Base-by-base conservation (phyloP, 805 yeast species). In the Metschnikowia drakensbergensis region DNA sequence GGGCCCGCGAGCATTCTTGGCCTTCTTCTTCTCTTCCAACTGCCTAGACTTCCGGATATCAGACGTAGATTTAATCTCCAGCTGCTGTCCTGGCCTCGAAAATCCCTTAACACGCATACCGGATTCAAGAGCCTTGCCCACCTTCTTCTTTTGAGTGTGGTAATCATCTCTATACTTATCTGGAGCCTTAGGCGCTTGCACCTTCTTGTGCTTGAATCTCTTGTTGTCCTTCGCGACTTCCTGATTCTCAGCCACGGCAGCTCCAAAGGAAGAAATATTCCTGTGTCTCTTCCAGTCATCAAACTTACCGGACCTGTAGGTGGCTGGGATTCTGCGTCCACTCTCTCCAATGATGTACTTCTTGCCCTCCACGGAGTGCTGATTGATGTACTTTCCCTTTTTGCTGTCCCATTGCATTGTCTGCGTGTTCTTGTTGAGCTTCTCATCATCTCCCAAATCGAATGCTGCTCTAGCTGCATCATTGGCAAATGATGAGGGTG, bases 261-360 rank as follows among this genome's bases (percentile, higher is more conserved):
- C 40, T 8, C 48, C 49, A 54, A 71, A 62, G 0, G 85, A 71
- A 46, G 76, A 74, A 39, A 81, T 61, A 55, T 77, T 80, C 65
- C 89, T 80, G 34, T 82, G 81, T 54, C 82, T 77, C 63, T 86
- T 86, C 99, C 99, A 94, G 37, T 84, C 85, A 47, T 91, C 98
- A 61, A 82, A 94, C 55, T 88, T 82, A 40, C 99, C 99, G 2
- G 96, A 83, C 62, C 88, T 79, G 70, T 83, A 89, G 10, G 94
- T 78, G 1, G 99, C 98, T 5, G 98, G 97, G 42, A 94, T 81
- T 63, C 80, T 81, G 59, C 86, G 90, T 6, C 99, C 99, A 66
- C 88, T 84, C 66, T 94, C 99, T 53, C 98, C 96, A 54, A 89
- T 84, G 60, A 94, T 94, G 68, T 77, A 92, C 69, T 88, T 91